These are phyloP conservation scores for Lotus japonicus DNA, from an alignment of 306 rosid species.

Conservation along the genomic window DNA sequence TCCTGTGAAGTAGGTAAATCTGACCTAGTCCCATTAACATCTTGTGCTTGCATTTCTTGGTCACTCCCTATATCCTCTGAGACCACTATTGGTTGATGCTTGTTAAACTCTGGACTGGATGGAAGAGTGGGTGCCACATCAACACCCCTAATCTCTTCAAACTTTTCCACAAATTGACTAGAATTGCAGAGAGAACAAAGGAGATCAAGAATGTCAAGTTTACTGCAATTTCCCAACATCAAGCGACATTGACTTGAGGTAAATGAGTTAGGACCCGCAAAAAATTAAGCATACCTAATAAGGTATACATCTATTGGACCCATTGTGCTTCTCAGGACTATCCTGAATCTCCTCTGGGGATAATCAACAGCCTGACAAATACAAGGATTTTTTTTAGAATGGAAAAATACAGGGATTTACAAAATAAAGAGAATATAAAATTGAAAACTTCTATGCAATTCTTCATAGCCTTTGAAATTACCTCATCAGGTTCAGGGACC, in stretches of 20 bases:
- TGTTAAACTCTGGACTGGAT: conserved; percentile 44
- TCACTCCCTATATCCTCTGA: conserved; percentile 41
- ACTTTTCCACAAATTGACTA: conserved; percentile 91
- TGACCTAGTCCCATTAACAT: conserved; percentile 34
- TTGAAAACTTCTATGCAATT: neutral
- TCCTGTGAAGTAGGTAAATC: conserved; percentile 61
- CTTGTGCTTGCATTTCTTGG: conserved; percentile 41
- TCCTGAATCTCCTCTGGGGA: conserved; percentile 85
- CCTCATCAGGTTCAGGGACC: conserved; percentile 98
- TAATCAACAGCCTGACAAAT: conserved; percentile 71
- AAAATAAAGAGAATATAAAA: conserved; percentile 15
- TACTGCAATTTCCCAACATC: neutral
- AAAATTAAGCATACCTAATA: conserved; percentile 57
- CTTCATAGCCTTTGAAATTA: conserved; percentile 26
- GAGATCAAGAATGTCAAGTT: conserved; percentile 7
- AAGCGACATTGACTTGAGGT: neutral
- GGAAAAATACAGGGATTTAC: too few species aligned
- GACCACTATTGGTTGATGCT: conserved; percentile 31
- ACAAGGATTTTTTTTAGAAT: too few species aligned
- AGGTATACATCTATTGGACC: conserved; percentile 94
- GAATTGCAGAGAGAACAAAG: conserved; percentile 5
- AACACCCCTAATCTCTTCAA: conserved; percentile 68
- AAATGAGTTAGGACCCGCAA: neutral
- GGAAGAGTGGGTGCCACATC: conserved; percentile 49
- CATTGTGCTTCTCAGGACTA: conserved; percentile 90